phyloP scores from a whole-genome alignment of 2,329 filamentous ascomycete species.

The Chalaropsis thielavioides region DNA sequence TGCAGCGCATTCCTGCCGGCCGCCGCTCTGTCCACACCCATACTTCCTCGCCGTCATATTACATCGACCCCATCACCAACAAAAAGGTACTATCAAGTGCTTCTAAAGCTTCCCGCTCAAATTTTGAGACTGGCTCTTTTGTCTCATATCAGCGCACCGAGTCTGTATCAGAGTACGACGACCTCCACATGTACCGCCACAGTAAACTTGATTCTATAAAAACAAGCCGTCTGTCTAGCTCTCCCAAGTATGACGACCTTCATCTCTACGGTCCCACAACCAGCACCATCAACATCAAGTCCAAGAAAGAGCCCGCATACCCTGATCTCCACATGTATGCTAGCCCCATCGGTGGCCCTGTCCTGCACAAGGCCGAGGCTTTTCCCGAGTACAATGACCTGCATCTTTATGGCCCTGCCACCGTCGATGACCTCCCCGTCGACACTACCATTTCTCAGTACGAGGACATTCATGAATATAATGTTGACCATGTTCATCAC shows the following conservation, averaged over 20 bases:
- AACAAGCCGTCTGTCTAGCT: slow-evolving; percentile 14
- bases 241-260: slow-evolving; percentile 27
- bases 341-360: slow-evolving; percentile 23
- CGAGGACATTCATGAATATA: slow-evolving; percentile 29
- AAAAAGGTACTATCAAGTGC: neutral
- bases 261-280: slow-evolving; percentile 24
- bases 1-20: slow-evolving; percentile 9
- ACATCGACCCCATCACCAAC: slow-evolving; percentile 6
- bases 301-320: slow-evolving; percentile 25
- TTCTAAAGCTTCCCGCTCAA: neutral
- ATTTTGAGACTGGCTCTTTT: slow-evolving; percentile 21
- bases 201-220: slow-evolving; percentile 23
- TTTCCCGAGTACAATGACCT: slow-evolving; percentile 30
- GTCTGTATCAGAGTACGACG: slow-evolving; percentile 22
- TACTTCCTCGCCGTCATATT: neutral
- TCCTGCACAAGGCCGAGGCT: slow-evolving; percentile 23
- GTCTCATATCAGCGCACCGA: slow-evolving; percentile 21
- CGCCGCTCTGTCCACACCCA: slow-evolving; percentile 13
- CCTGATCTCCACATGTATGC: slow-evolving; percentile 29
- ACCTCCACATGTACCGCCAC: slow-evolving; percentile 27
- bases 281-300: slow-evolving; percentile 23
- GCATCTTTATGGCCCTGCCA: slow-evolving; percentile 25
- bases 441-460: slow-evolving; percentile 23
- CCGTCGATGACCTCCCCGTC: slow-evolving; percentile 28
- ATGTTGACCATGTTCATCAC: slow-evolving; percentile 23